phyloP scores from a whole-genome alignment of 495 filamentous ascomycete genomes.

The Hypoxylon perforatum region DNA sequence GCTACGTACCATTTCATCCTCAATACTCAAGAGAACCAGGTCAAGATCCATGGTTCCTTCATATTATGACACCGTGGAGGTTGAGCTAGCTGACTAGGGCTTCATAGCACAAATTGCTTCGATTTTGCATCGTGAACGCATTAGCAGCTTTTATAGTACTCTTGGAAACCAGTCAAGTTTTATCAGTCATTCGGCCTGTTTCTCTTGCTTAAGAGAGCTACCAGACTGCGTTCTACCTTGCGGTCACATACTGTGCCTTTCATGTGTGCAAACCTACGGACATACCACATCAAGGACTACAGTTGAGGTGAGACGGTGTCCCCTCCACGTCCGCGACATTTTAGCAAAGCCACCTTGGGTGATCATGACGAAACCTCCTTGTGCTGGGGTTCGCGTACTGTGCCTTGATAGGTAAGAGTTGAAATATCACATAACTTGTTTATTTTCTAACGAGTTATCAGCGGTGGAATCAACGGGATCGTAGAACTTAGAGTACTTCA shows the following conservation, averaged over 20 bases:
- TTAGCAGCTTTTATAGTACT: slow-evolving; percentile 36
- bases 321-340: slow-evolving; percentile 37
- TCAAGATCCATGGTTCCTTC: too few species aligned
- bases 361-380: slow-evolving; percentile 51
- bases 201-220: slow-evolving; percentile 61
- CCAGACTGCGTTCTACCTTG: slow-evolving; percentile 64
- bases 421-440: background rate
- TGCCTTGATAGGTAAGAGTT: slow-evolving; percentile 61
- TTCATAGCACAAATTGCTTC: slow-evolving; percentile 18
- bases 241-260: slow-evolving; percentile 65
- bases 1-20: background rate
- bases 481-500: slow-evolving; percentile 56
- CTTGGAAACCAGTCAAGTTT: slow-evolving; percentile 25
- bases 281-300: slow-evolving; percentile 32
- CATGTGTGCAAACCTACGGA: slow-evolving; percentile 48
- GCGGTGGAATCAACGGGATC: slow-evolving; percentile 61
- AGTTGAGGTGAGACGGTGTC: slow-evolving; percentile 43
- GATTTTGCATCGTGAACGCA: slow-evolving; percentile 25
- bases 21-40: background rate
- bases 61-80: too few species aligned
- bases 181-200: slow-evolving; percentile 53
- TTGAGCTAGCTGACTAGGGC: background rate
- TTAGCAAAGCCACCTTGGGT: slow-evolving; percentile 49
- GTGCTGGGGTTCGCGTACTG: slow-evolving; percentile 61
- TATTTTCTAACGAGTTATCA: slow-evolving; percentile 20